Conservation (phyloP, 176 grass and related monocot species). For the Poa annua region DNA sequence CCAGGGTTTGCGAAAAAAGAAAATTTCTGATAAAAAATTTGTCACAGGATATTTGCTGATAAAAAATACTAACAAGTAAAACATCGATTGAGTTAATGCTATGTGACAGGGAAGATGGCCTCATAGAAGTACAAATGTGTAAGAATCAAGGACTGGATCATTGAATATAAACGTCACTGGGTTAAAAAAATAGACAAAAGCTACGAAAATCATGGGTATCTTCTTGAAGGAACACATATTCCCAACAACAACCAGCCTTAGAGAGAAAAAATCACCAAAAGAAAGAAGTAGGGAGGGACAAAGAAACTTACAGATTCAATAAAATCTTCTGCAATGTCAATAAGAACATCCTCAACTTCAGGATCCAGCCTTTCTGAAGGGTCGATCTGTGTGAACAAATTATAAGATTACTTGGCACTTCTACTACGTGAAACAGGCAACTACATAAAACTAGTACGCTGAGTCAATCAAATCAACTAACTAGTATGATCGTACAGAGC, state of each 20-base stretch:
- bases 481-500: background rate
- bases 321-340: conserved; percentile 99
- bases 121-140: conserved; percentile 17
- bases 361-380: conserved; percentile 83
- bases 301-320: conserved; percentile 79
- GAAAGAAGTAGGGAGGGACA: background rate
- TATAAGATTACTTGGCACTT: conserved; percentile 5
- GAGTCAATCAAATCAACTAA: background rate
- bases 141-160: background rate
- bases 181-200: background rate
- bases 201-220: background rate
- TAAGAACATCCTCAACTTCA: conserved; percentile 96
- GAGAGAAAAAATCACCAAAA: background rate
- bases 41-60: background rate
- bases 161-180: background rate
- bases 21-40: background rate
- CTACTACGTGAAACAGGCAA: background rate
- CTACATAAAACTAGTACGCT: background rate
- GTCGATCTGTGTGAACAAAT: conserved; percentile 61
- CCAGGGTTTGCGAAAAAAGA: background rate
- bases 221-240: conserved; percentile 16
- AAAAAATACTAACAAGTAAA: background rate
- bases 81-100: background rate
- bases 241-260: background rate
- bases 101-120: background rate